Conservation (phyloP, 2,329 filamentous ascomycete genomes). For the Colletotrichum eremochloae region DNA sequence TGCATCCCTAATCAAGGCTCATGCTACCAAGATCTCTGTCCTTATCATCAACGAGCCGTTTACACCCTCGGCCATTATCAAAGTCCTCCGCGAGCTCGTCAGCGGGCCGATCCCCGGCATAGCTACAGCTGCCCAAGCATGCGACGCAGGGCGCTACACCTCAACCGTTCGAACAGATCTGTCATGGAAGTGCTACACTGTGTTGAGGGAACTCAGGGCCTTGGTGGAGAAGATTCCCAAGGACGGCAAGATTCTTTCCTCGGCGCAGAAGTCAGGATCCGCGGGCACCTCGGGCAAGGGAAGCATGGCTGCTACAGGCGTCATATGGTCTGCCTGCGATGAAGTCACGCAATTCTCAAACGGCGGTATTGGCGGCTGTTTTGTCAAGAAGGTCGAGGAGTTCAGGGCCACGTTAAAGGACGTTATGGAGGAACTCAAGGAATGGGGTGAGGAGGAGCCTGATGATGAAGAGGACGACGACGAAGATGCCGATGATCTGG, state of each 20-base stretch:
- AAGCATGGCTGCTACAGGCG: slow-evolving; percentile 76
- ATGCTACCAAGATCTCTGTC: slow-evolving; percentile 89
- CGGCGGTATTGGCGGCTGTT: slow-evolving; percentile 77
- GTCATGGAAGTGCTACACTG: slow-evolving; percentile 67
- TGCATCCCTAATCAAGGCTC: slow-evolving; percentile 80
- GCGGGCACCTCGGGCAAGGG: slow-evolving; percentile 58
- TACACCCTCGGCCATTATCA: slow-evolving; percentile 80
- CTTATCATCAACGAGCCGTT: slow-evolving; percentile 90
- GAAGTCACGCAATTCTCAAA: slow-evolving; percentile 73
- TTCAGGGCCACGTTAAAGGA: slow-evolving; percentile 83
- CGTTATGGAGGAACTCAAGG: slow-evolving; percentile 86
- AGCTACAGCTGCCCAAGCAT: slow-evolving; percentile 77
- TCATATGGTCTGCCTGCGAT: slow-evolving; percentile 89
- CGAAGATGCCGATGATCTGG: slow-evolving; percentile 57
- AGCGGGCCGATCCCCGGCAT: slow-evolving; percentile 80
- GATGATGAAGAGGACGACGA: slow-evolving; percentile 68
- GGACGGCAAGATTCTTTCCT: slow-evolving; percentile 67
- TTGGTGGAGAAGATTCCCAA: slow-evolving; percentile 72
- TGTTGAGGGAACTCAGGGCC: slow-evolving; percentile 72
- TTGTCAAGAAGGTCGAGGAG: slow-evolving; percentile 79
- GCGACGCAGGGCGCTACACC: slow-evolving; percentile 73
- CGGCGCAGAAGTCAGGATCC: slow-evolving; percentile 61
- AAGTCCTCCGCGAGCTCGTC: slow-evolving; percentile 79
- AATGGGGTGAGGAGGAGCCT: slow-evolving; percentile 83
- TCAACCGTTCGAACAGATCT: slow-evolving; percentile 74